A percentile compares a stretch with the other conserved stretches of the same genome.
Conservation (phyloP, 2,329 filamentous ascomycete genomes). For the Achaetomium macrosporum region DNA sequence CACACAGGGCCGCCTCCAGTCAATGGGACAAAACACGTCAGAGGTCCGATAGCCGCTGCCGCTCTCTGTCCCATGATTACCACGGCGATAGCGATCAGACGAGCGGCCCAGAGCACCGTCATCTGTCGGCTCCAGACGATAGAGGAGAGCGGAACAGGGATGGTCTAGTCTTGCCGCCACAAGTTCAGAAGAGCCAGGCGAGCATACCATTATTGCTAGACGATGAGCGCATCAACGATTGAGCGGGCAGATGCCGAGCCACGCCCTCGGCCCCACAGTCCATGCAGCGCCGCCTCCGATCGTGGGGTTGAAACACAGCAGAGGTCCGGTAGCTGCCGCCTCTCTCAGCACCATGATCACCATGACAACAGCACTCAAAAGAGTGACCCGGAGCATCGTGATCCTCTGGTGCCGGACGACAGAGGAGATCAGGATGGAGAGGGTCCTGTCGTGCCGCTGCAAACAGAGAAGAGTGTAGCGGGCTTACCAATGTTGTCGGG, state of each 20-base stretch:
- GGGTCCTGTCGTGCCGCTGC: constrained; percentile 2
- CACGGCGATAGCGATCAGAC: too few relatives aligned
- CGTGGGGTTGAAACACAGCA: neutral
- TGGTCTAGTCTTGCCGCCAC: neutral
- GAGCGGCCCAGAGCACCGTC: too few relatives aligned
- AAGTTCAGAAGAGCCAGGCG: neutral
- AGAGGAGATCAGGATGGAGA: constrained; percentile 8
- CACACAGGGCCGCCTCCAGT: neutral
- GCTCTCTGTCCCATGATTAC: too few relatives aligned
- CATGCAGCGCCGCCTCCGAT: neutral
- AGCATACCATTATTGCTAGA: neutral
- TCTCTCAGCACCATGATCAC: neutral
- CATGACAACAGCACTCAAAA: too few relatives aligned
- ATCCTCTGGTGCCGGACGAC: neutral
- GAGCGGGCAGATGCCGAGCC: neutral
- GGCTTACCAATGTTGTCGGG: constrained; percentile 4
- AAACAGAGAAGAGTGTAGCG: constrained; percentile 4
- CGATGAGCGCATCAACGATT: neutral
- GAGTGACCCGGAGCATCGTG: neutral
- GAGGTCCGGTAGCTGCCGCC: too few relatives aligned
- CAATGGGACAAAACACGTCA: neutral
- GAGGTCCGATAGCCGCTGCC: too few relatives aligned
- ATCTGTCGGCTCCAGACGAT: neutral
- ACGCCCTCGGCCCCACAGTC: neutral
- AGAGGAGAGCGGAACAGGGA: neutral